Conservation (phyloP, 805 yeast species). For the Ogataea ramenticola region DNA sequence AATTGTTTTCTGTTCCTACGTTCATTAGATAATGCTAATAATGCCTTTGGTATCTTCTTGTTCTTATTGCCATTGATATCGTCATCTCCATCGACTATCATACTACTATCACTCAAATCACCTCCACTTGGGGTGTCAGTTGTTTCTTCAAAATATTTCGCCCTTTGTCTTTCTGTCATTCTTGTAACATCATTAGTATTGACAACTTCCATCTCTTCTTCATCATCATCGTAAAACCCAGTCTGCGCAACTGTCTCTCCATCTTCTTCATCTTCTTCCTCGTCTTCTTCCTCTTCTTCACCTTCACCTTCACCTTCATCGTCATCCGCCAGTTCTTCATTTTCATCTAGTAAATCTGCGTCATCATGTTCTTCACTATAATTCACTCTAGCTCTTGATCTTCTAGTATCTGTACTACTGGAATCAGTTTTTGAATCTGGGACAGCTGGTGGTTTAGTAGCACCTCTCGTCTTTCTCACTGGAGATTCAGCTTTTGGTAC, state of each 20-base stretch:
- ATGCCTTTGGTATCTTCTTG: slow-evolving; percentile 14
- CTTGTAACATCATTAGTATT: slow-evolving; percentile 35
- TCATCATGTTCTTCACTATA: slow-evolving; percentile 27
- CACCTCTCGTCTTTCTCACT: no score
- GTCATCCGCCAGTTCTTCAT: slow-evolving; percentile 6
- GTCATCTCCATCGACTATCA: neutral
- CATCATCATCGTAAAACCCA: slow-evolving; percentile 15
- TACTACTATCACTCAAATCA: slow-evolving; percentile 6
- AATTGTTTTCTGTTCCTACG: slow-evolving; percentile 45
- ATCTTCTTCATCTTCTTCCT: slow-evolving; percentile 13
- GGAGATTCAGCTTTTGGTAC: neutral
- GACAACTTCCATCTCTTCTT: slow-evolving; percentile 29
- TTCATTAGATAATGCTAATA: slow-evolving; percentile 31
- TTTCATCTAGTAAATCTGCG: slow-evolving; percentile 17
- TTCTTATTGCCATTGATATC: neutral
- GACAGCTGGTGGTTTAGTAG: neutral
- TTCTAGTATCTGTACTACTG: slow-evolving; percentile 1
- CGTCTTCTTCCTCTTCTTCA: slow-evolving; percentile 3
- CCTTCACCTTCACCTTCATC: slow-evolving; percentile 8
- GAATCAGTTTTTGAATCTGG: neutral
- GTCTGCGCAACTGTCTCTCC: slow-evolving; percentile 2
- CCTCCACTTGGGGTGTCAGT: slow-evolving; percentile 7
- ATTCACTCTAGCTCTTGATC: slow-evolving; percentile 1
- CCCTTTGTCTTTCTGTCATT: slow-evolving; percentile 52
- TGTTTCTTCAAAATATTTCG: slow-evolving; percentile 30